phyloP scores from a whole-genome alignment of 2,329 filamentous ascomycete genomes.

The Colletotrichum sp. region DNA sequence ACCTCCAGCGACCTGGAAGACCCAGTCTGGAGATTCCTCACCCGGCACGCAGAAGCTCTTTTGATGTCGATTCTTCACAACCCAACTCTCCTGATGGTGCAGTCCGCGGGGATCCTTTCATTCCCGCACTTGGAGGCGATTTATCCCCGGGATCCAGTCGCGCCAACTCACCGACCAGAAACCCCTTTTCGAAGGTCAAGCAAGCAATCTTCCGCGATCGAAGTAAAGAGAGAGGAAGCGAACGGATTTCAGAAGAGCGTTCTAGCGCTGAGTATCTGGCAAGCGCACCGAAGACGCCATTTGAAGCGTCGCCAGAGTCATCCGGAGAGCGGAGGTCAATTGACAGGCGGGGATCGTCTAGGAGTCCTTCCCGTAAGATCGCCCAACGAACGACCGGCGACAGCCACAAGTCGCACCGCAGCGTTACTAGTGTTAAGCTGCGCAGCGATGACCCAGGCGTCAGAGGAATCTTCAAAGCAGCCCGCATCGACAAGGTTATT shows the following conservation, averaged over 20 bases:
- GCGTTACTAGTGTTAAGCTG: constrained; percentile 53
- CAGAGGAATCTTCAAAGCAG: constrained; percentile 79
- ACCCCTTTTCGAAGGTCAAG: constrained; percentile 61
- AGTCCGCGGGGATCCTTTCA: constrained; percentile 50
- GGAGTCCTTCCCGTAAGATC: constrained; percentile 43
- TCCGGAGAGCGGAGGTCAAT: constrained; percentile 23
- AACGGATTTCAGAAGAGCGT: constrained; percentile 26
- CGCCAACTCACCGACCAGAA: constrained; percentile 66
- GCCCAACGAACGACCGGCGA: constrained; percentile 44
- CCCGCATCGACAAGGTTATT: constrained; percentile 75
- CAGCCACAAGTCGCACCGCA: constrained; percentile 52
- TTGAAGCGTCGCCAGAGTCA: constrained; percentile 12
- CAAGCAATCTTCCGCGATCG: constrained; percentile 58
- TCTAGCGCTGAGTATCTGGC: constrained; percentile 28
- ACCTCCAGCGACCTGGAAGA: constrained; percentile 34
- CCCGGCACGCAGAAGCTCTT: constrained; percentile 40
- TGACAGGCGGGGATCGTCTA: constrained; percentile 33
- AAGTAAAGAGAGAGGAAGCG: constrained; percentile 47
- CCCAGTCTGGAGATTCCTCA: constrained; percentile 55
- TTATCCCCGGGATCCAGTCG: constrained; percentile 68
- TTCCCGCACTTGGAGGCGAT: constrained; percentile 66
- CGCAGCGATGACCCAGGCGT: constrained; percentile 56
- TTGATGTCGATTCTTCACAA: constrained; percentile 50
- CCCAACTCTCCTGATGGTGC: constrained; percentile 60
- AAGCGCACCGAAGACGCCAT: constrained; percentile 27